A percentile compares a stretch with the other conserved stretches of the same genome.
These are phyloP conservation scores for Debaryomyces sp. DNA, from an alignment of 1,139 yeast genomes.

Conservation along the genomic window DNA sequence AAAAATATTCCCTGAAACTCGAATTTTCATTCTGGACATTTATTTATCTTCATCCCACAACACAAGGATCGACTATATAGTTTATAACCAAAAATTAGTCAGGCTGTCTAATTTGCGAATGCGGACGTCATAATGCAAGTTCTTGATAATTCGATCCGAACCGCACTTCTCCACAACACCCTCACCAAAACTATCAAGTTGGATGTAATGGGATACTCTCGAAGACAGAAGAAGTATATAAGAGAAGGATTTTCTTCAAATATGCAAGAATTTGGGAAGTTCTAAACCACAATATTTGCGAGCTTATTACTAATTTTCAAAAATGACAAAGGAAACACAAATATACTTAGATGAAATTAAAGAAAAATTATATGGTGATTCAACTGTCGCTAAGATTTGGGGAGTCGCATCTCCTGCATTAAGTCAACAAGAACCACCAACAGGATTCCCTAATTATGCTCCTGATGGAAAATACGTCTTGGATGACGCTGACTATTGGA, in stretches of 20 bases:
- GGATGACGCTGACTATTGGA: conserved; percentile 24
- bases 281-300: no score
- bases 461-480: conserved; percentile 15
- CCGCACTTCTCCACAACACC: neutral
- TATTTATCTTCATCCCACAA: no score
- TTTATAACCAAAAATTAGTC: no score
- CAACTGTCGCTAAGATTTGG: conserved; percentile 17
- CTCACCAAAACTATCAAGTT: neutral
- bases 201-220: neutral
- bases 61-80: no score
- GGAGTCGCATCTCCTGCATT: conserved; percentile 14
- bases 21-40: no score
- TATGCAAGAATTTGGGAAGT: no score
- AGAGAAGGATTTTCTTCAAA: neutral
- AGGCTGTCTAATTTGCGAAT: neutral
- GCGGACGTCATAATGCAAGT: neutral
- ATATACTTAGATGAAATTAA: conserved; percentile 5
- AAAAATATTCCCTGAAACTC: no score
- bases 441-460: conserved; percentile 16
- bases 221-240: neutral
- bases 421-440: conserved; percentile 12
- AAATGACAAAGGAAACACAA: neutral
- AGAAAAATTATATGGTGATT: conserved; percentile 13
- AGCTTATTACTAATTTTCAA: no score
- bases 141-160: neutral